Evolutionary conservation across 768 basidiomycete genomes (phyloP).

Genomic region (Mycena haematopus): DNA sequence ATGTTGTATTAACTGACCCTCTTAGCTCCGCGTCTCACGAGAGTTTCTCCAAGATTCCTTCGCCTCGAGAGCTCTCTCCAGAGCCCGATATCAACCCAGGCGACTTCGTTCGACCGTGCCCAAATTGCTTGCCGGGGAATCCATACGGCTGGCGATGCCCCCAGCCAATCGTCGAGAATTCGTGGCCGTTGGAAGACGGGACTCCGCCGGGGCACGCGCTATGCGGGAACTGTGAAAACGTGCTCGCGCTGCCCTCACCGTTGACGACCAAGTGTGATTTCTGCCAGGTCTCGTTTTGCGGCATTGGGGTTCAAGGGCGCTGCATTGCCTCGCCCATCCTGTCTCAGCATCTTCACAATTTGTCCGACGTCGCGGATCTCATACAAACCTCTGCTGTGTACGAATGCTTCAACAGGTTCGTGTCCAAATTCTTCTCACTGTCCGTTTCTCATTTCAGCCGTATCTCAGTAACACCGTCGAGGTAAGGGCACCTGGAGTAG

Average conservation of each 20-base stretch:
- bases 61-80: constrained; percentile 77
- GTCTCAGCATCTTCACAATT: constrained; percentile 71
- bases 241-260: constrained; percentile 76
- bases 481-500: constrained; percentile 2
- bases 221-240: constrained; percentile 85
- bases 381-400: constrained; percentile 80
- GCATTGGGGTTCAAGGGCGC: constrained; percentile 76
- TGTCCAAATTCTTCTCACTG: neutral
- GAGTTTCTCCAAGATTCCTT: constrained; percentile 61
- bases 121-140: constrained; percentile 75
- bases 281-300: constrained; percentile 84
- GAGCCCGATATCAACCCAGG: constrained; percentile 73
- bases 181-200: constrained; percentile 82
- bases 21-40: constrained; percentile 16
- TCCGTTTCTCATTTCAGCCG: neutral
- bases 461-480: constrained; percentile 70
- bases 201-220: constrained; percentile 78
- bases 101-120: constrained; percentile 79
- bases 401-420: constrained; percentile 61
- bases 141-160: constrained; percentile 82
- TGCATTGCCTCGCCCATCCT: constrained; percentile 66
- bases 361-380: constrained; percentile 74
- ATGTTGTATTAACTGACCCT: constrained; percentile 33
- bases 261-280: constrained; percentile 85
- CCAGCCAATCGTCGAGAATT: constrained; percentile 76